Percentiles rank a stretch among this genome's conserved stretches.
These are phyloP conservation scores for Quercus robur DNA, from an alignment of 306 rosid species.

Conservation along the genomic window DNA sequence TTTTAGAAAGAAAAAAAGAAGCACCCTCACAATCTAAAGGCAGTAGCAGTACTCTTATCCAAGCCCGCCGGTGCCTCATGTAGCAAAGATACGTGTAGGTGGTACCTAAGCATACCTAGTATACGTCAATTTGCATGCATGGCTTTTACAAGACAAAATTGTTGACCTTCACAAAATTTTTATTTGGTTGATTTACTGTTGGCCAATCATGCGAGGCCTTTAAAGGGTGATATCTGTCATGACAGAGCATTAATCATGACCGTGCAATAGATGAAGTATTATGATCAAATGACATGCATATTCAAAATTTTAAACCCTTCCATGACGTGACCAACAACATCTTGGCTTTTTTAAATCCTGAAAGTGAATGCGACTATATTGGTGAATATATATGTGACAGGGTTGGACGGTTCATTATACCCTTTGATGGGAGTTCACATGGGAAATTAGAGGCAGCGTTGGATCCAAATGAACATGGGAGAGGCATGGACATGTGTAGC, in stretches of 20 bases:
- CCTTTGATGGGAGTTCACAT: slow-evolving; percentile 67
- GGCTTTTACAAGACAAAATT: neutral
- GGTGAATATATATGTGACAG: slow-evolving; percentile 26
- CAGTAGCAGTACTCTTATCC: too few relatives aligned
- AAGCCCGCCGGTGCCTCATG: too few relatives aligned
- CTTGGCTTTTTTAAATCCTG: neutral
- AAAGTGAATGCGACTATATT: neutral
- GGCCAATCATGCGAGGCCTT: neutral
- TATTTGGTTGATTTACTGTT: neutral
- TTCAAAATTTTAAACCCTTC: neutral
- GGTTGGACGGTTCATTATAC: slow-evolving; percentile 86
- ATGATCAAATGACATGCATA: neutral
- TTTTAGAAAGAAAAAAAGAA: too few relatives aligned
- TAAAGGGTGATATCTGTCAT: neutral
- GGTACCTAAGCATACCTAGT: neutral
- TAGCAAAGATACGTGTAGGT: too few relatives aligned
- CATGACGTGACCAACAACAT: too few relatives aligned
- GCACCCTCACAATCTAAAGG: too few relatives aligned
- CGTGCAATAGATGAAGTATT: neutral
- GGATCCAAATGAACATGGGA: slow-evolving; percentile 88
- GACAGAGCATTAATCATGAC: neutral
- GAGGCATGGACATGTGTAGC: slow-evolving; percentile 95
- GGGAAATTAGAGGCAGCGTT: slow-evolving; percentile 80
- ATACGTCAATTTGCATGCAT: neutral
- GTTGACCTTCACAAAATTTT: too few relatives aligned